A percentile compares a stretch with the other conserved stretches of the same genome.
These are phyloP conservation scores for Kuraishia floccosa DNA, from an alignment of 805 yeast species.

Conservation along the genomic window DNA sequence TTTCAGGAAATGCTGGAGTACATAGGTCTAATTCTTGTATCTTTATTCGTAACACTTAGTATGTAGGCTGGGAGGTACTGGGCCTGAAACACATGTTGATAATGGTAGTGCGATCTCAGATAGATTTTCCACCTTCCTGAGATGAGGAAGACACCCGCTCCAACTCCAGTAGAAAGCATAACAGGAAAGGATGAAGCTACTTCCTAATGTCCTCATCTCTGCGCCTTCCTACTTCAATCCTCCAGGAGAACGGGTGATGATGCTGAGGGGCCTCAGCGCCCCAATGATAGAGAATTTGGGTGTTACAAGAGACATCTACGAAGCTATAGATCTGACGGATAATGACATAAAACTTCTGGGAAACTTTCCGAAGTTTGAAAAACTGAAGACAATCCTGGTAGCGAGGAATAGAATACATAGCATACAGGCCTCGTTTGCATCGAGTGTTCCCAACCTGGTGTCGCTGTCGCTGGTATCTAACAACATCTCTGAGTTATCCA, in stretches of 20 bases:
- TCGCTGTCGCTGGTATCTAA: conserved; percentile 43
- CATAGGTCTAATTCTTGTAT: too few species aligned
- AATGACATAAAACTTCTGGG: conserved; percentile 54
- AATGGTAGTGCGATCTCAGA: too few species aligned
- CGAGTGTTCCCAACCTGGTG: conserved; percentile 32
- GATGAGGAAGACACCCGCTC: neutral
- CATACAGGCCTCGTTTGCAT: conserved; percentile 23
- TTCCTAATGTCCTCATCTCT: conserved; percentile 33
- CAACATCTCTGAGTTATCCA: conserved; percentile 30
- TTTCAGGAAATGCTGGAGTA: too few species aligned
- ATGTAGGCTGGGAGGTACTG: too few species aligned
- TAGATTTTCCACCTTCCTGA: too few species aligned
- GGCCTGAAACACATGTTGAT: too few species aligned
- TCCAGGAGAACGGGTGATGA: conserved; percentile 27
- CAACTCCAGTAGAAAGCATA: neutral
- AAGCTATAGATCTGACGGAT: conserved; percentile 62
- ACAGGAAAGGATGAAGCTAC: conserved; percentile 36
- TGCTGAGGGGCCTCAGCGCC: conserved; percentile 26
- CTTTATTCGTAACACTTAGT: too few species aligned
- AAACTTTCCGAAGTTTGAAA: conserved; percentile 30
- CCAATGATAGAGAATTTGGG: conserved; percentile 33
- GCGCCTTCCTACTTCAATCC: conserved; percentile 43
- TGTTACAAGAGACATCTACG: conserved; percentile 28
- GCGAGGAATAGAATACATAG: conserved; percentile 49
- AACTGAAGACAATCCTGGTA: conserved; percentile 40